These are phyloP conservation scores for Thalassiosira profunda DNA, from an alignment of 108 stramenopile genomes.

Conservation along the genomic window DNA sequence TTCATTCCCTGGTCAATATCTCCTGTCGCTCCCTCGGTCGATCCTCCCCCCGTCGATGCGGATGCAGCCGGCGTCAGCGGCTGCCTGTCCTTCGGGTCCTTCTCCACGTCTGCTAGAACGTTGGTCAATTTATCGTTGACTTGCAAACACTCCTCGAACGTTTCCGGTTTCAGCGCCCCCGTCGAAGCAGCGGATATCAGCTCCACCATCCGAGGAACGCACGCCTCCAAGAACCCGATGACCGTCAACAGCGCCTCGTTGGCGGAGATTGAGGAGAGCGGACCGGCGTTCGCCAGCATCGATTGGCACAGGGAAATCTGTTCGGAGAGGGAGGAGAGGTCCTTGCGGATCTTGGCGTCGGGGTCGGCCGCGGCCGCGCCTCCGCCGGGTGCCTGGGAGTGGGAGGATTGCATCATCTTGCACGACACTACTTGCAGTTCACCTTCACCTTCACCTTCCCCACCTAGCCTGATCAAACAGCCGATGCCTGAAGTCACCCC, in stretches of 20 bases:
- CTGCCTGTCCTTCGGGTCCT: slow-evolving; percentile 25
- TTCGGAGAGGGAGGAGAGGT: slow-evolving; percentile 64
- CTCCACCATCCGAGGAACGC: slow-evolving; percentile 86
- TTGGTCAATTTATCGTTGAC: slow-evolving; percentile 79
- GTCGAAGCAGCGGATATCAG: slow-evolving; percentile 72
- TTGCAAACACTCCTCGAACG: slow-evolving; percentile 72
- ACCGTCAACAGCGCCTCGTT: slow-evolving; percentile 68
- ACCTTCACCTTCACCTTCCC: no score
- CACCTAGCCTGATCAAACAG: no score
- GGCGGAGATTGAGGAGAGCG: slow-evolving; percentile 41
- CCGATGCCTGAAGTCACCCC: no score
- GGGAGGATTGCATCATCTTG: slow-evolving; percentile 40
- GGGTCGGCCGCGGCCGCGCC: slow-evolving; percentile 17
- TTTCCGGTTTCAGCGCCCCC: slow-evolving; percentile 65
- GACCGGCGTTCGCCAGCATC: slow-evolving; percentile 48
- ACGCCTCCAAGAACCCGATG: slow-evolving; percentile 88
- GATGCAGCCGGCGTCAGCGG: slow-evolving; percentile 18
- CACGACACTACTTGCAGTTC: no score
- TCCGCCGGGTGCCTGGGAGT: neutral
- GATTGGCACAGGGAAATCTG: slow-evolving; percentile 74
- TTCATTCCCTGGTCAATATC: slow-evolving; percentile 5
- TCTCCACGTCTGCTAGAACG: slow-evolving; percentile 50
- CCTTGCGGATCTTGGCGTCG: slow-evolving; percentile 70
- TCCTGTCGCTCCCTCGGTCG: neutral
- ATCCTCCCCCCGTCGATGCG: neutral